A percentile compares a stretch with the other conserved stretches of the same genome.
Conservation (phyloP, 139 green algal species). For the Chlamydomonas sp. region DNA sequence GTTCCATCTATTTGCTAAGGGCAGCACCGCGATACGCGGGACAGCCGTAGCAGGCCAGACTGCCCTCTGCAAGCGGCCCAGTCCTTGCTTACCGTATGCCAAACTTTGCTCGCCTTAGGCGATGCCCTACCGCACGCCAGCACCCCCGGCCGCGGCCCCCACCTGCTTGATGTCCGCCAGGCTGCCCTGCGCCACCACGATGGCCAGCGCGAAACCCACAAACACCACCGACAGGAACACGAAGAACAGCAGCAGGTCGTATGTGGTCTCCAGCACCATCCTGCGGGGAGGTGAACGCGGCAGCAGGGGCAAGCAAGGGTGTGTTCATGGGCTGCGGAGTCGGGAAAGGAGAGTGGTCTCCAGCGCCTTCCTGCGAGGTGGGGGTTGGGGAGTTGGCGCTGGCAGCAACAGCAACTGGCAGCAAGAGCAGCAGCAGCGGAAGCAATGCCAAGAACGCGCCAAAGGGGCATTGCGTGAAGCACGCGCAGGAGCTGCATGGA, state of each 20-base stretch:
- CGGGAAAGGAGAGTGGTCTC: too few relatives aligned
- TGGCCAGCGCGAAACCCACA: conserved; percentile 14
- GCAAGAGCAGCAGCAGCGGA: too few relatives aligned
- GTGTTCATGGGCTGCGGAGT: too few relatives aligned
- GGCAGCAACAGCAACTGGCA: too few relatives aligned
- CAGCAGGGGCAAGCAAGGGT: not conserved
- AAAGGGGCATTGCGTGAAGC: too few relatives aligned
- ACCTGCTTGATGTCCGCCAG: not conserved
- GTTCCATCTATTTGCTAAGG: not conserved
- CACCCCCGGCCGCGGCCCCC: not conserved
- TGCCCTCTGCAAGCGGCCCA: too few relatives aligned
- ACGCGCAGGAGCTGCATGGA: not conserved
- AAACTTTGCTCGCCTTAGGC: not conserved
- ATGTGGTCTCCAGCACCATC: conserved; percentile 9
- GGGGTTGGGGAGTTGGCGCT: too few relatives aligned
- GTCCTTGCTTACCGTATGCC: too few relatives aligned
- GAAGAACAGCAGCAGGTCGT: conserved; percentile 20
- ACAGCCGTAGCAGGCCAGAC: not conserved
- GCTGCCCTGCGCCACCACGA: not conserved
- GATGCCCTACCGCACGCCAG: not conserved
- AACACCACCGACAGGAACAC: conserved; percentile 33
- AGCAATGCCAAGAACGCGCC: too few relatives aligned
- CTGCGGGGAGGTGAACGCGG: not conserved
- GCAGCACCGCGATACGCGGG: not conserved
- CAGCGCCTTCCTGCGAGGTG: too few relatives aligned